Percentiles rank a stretch among this genome's conserved stretches.
phyloP scores from a whole-genome alignment of 2,329 filamentous ascomycete species.

The Periglandula ipomoeae region DNA sequence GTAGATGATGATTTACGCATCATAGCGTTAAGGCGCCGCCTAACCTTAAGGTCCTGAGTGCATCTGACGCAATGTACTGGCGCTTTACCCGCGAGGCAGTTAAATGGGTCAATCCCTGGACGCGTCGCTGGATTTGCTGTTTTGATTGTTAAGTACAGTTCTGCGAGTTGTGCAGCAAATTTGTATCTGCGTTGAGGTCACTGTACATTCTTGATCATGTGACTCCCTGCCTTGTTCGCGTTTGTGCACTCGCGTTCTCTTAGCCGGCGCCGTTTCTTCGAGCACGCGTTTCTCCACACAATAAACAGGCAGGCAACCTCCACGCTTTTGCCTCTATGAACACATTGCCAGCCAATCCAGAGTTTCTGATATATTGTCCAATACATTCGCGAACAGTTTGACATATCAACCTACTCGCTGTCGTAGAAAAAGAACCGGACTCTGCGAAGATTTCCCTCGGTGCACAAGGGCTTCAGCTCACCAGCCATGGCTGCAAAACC shows the following conservation, averaged over 20 bases:
- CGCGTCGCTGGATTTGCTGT: not conserved
- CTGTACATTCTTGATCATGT: slow-evolving; percentile 16
- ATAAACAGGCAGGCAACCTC: slow-evolving; percentile 1
- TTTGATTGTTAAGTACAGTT: not conserved
- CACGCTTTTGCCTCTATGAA: not conserved
- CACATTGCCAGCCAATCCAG: not conserved
- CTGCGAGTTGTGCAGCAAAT: not conserved
- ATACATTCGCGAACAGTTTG: no score
- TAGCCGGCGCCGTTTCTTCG: not conserved
- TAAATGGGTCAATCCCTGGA: not conserved
- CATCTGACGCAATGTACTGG: no score
- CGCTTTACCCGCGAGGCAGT: no score
- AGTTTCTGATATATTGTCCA: no score
- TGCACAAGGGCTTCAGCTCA: not conserved
- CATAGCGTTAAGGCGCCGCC: no score
- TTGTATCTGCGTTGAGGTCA: no score
- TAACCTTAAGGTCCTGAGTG: no score
- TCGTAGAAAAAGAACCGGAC: no score
- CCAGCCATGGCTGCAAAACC: slow-evolving; percentile 20
- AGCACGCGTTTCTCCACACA: slow-evolving; percentile 9
- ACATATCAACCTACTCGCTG: no score
- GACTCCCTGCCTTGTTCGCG: slow-evolving; percentile 28
- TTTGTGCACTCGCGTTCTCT: slow-evolving; percentile 9
- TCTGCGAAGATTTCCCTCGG: no score
- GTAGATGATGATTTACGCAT: no score